These are phyloP conservation scores for Aspergillus aculeatinus DNA, from an alignment of 2,329 filamentous ascomycete genomes.

Conservation along the genomic window DNA sequence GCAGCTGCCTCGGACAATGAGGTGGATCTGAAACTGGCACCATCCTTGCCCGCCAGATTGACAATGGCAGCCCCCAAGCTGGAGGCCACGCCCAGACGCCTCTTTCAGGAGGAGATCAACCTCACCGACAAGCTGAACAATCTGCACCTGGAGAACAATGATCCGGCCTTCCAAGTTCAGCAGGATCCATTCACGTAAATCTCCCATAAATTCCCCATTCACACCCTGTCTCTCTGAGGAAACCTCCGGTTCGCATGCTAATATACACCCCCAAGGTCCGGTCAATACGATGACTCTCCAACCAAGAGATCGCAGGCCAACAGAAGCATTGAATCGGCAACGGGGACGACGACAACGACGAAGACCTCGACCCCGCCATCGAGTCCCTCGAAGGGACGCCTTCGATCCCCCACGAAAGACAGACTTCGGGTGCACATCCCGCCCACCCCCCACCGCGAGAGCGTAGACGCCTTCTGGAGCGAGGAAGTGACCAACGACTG, in stretches of 20 bases:
- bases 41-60: slow-evolving; percentile 20
- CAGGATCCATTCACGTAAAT: slow-evolving; percentile 22
- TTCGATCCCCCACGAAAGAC: slow-evolving; percentile 51
- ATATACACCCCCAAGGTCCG: slow-evolving; percentile 8
- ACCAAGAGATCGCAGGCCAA: slow-evolving; percentile 12
- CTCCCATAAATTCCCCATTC: not conserved
- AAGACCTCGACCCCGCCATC: slow-evolving; percentile 38
- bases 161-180: slow-evolving; percentile 20
- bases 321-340: slow-evolving; percentile 16
- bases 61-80: slow-evolving; percentile 16
- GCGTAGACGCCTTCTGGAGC: slow-evolving; percentile 56
- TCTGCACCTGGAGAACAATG: slow-evolving; percentile 24
- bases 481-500: slow-evolving; percentile 53
- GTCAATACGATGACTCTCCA: slow-evolving; percentile 7
- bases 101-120: slow-evolving; percentile 24
- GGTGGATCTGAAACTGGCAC: slow-evolving; percentile 20
- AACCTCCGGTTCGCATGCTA: not conserved
- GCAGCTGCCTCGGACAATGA: slow-evolving; percentile 9
- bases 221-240: not conserved
- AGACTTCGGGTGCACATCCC: slow-evolving; percentile 41
- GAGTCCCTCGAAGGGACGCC: slow-evolving; percentile 44
- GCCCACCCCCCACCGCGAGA: slow-evolving; percentile 51
- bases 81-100: slow-evolving; percentile 16
- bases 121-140: slow-evolving; percentile 24
- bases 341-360: not conserved